Conservation (phyloP, 352 stramenopile genomes). For the Phytophthora vignae region DNA sequence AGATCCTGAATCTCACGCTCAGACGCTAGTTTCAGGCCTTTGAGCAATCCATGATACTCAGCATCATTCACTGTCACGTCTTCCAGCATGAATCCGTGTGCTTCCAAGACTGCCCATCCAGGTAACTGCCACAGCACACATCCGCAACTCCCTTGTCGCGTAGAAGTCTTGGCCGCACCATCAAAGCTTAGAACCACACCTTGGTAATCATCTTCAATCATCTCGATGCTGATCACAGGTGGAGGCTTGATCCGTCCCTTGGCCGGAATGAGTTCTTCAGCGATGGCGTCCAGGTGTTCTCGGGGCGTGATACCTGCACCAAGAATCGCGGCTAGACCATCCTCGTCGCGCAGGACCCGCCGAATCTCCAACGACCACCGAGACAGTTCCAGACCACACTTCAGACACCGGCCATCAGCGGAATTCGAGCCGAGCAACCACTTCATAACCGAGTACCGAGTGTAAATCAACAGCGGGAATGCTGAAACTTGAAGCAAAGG, state of each 20-base stretch:
- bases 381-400: conserved; percentile 1
- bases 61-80: conserved; percentile 19
- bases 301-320: conserved; percentile 15
- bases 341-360: not conserved
- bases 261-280: conserved; percentile 6
- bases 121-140: too few relatives aligned
- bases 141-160: not conserved
- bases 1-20: not conserved
- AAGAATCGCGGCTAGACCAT: conserved; percentile 12
- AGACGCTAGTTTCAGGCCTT: not conserved
- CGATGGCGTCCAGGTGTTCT: conserved; percentile 11
- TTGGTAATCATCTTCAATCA: conserved; percentile 3
- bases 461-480: not conserved
- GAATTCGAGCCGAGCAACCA: conserved; percentile 10
- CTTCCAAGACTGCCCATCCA: too few relatives aligned
- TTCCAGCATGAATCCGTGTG: too few relatives aligned
- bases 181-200: conserved; percentile 17
- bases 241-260: conserved; percentile 10
- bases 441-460: conserved; percentile 12
- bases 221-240: conserved; percentile 8
- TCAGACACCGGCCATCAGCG: not conserved
- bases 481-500: not conserved
- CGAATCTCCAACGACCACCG: conserved; percentile 9
- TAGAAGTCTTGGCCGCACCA: conserved; percentile 10
- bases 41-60: conserved; percentile 8